Conservation (phyloP, 2,329 filamentous ascomycete species). For the Beauveria medogensis region DNA sequence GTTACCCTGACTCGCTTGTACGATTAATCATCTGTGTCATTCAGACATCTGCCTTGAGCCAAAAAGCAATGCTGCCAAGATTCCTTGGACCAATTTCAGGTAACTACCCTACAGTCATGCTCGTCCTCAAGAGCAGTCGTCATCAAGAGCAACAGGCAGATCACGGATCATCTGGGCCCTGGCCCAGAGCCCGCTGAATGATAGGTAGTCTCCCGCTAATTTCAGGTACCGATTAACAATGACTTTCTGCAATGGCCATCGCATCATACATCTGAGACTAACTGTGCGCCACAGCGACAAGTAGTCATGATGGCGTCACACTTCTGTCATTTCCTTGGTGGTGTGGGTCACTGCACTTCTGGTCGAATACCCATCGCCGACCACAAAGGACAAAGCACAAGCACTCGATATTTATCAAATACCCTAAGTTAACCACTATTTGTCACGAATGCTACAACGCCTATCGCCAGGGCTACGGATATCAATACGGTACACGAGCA, state of each 20-base stretch:
- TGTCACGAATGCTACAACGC: neutral
- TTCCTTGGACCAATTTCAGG: too few species aligned
- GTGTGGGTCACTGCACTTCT: neutral
- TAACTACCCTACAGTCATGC: too few species aligned
- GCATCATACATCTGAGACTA: neutral
- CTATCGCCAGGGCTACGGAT: neutral
- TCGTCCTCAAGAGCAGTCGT: too few species aligned
- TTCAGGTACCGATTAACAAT: too few species aligned
- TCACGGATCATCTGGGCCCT: too few species aligned
- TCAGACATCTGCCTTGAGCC: neutral
- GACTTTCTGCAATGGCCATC: neutral
- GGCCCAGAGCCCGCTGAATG: too few species aligned
- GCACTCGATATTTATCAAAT: too few species aligned
- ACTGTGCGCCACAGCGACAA: neutral
- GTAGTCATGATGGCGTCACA: neutral
- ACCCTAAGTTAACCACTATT: too few species aligned
- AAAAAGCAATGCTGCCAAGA: too few species aligned
- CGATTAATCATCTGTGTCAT: neutral
- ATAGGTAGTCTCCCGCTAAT: too few species aligned
- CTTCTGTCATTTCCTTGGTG: neutral
- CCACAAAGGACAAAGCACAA: neutral
- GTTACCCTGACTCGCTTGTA: too few species aligned
- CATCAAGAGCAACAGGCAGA: too few species aligned
- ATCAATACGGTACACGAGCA: neutral
- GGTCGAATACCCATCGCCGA: neutral